Percentiles rank a stretch among this genome's conserved stretches.
These are phyloP conservation scores for Colletotrichum sidae DNA, from an alignment of 2,329 filamentous ascomycete genomes.

Conservation along the genomic window DNA sequence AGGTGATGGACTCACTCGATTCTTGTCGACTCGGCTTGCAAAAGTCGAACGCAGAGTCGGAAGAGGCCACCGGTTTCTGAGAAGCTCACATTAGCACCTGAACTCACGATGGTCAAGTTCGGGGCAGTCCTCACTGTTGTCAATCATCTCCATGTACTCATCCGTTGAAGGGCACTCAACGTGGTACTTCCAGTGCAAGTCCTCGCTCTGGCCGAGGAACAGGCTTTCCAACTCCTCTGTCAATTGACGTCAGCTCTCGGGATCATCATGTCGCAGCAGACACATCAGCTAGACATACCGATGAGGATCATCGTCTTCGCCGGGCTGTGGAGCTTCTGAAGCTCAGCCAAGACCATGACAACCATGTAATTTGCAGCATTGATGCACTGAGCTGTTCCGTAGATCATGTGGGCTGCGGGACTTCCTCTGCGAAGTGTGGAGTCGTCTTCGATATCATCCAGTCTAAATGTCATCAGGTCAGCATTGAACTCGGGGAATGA, in stretches of 20 bases:
- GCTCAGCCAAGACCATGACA: no score
- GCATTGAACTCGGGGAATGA: no score
- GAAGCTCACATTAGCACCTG: not conserved
- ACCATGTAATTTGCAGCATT: slow-evolving; percentile 82
- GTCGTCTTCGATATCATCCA: slow-evolving; percentile 89
- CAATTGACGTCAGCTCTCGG: no score
- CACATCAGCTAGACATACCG: no score
- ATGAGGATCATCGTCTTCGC: no score
- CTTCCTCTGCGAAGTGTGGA: slow-evolving; percentile 80
- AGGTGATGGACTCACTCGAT: no score
- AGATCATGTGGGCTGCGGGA: slow-evolving; percentile 86
- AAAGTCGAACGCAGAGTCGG: not conserved
- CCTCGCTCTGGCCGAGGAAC: slow-evolving; percentile 89
- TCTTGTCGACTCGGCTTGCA: no score
- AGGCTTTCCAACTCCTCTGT: slow-evolving; percentile 63
- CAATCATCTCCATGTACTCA: slow-evolving; percentile 87
- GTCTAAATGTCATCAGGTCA: no score
- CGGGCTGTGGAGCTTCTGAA: no score
- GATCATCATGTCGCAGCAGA: no score
- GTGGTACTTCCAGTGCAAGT: slow-evolving; percentile 88
- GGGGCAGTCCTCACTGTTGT: no score
- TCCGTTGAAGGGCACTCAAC: slow-evolving; percentile 85
- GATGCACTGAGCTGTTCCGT: slow-evolving; percentile 87
- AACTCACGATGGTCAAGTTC: no score
- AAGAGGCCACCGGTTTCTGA: slow-evolving; percentile 41